A percentile compares a stretch with the other conserved stretches of the same genome.
Conservation (phyloP, 148 eudicot genomes). For the Rhododendron ovatum region DNA sequence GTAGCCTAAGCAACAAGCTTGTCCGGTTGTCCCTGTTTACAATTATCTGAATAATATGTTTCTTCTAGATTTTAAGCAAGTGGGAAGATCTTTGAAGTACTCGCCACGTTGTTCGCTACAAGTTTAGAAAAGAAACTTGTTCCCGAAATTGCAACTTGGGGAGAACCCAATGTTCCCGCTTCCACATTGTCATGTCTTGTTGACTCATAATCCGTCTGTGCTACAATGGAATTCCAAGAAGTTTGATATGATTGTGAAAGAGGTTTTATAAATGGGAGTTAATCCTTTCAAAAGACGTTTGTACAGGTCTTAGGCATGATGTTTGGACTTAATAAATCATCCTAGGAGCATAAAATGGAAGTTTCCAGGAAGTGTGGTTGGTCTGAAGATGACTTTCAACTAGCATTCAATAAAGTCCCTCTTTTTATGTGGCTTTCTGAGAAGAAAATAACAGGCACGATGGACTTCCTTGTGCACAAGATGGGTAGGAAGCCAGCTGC, state of each 20-base stretch:
- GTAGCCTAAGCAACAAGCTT: no score
- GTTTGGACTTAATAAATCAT: not conserved
- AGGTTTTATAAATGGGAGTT: not conserved
- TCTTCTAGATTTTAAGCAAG: no score
- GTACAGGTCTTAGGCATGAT: not conserved
- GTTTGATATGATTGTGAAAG: not conserved
- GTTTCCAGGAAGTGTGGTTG: conserved; percentile 25
- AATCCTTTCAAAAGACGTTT: not conserved
- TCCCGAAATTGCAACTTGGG: not conserved
- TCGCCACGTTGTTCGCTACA: no score
- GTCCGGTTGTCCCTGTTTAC: no score
- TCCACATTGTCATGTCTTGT: not conserved
- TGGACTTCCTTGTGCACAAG: conserved; percentile 19
- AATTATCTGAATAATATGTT: no score
- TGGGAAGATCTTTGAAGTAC: no score
- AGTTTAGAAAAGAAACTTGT: no score
- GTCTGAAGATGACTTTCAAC: conserved; percentile 21
- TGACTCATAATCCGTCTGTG: not conserved
- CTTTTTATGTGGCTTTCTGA: conserved; percentile 18
- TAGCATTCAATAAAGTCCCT: conserved; percentile 21
- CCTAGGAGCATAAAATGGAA: not conserved
- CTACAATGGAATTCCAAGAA: not conserved
- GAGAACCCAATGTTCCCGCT: conserved; percentile 12
- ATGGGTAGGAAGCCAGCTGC: not conserved
- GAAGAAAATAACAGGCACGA: conserved; percentile 5